Percentiles rank a stretch among this genome's conserved stretches.
These are phyloP conservation scores for Orbilia quercus DNA, from an alignment of 2,329 filamentous ascomycete species.

Conservation along the genomic window DNA sequence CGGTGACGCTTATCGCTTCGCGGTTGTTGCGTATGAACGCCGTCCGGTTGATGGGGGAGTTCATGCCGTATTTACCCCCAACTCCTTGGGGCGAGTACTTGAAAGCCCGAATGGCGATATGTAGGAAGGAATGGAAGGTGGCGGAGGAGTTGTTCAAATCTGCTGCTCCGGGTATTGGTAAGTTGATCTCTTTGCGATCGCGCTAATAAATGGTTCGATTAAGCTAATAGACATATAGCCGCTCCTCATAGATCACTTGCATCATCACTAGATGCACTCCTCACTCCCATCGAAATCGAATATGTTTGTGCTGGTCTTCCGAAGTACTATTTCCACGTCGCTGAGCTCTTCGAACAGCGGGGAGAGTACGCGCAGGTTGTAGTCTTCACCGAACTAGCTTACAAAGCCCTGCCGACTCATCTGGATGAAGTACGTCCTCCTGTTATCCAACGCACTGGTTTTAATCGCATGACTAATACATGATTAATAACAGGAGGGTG, in stretches of 20 bases:
- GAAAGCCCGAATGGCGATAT: conserved; percentile 80
- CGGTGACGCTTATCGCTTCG: conserved; percentile 63
- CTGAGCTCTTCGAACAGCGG: conserved; percentile 81
- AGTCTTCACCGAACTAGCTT: conserved; percentile 69
- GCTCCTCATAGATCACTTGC: conserved; percentile 63
- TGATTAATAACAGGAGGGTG: conserved; percentile 23
- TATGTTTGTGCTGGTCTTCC: conserved; percentile 78
- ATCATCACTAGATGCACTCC: conserved; percentile 67
- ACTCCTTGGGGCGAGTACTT: conserved; percentile 77
- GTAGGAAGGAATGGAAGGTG: conserved; percentile 74
- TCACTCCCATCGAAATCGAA: conserved; percentile 79
- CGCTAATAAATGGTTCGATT: not conserved
- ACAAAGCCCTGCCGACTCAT: conserved; percentile 22
- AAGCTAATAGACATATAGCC: conserved; percentile 22
- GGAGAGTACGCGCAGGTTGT: conserved; percentile 82
- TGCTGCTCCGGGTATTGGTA: conserved; percentile 84
- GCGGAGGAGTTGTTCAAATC: conserved; percentile 81
- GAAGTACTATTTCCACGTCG: conserved; percentile 87
- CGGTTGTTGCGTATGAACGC: conserved; percentile 63
- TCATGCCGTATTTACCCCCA: conserved; percentile 73
- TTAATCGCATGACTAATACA: conserved; percentile 55
- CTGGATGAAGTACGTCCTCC: conserved; percentile 38
- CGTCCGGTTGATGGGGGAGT: conserved; percentile 69
- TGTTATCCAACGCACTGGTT: conserved; percentile 60
- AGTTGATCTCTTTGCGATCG: conserved; percentile 62